phyloP scores from a whole-genome alignment of 1,284 basidiomycete species.

The Kwoniella shivajii region DNA sequence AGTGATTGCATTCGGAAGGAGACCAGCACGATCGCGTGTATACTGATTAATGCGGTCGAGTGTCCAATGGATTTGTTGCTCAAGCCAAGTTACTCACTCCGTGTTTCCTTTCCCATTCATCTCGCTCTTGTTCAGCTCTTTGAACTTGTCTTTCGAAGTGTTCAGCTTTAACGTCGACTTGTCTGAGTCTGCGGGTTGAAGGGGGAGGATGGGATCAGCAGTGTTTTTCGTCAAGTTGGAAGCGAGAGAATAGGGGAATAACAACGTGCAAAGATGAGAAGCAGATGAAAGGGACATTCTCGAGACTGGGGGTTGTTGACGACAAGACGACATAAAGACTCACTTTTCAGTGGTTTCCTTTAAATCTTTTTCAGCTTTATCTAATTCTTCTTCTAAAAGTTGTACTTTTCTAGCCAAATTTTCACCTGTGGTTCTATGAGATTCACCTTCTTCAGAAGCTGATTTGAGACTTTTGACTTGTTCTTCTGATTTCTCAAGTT shows the following conservation, averaged over 20 bases:
- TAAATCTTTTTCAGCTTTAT: conserved; percentile 92
- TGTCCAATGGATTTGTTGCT: conserved; percentile 10
- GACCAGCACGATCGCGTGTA: too few species aligned
- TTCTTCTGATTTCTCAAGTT: conserved; percentile 76
- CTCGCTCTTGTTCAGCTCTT: conserved; percentile 86
- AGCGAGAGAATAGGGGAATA: too few species aligned
- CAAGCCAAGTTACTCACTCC: conserved; percentile 62
- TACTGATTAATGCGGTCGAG: background rate
- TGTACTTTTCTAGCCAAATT: conserved; percentile 81
- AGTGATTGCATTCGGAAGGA: too few species aligned
- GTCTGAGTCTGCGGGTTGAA: conserved; percentile 71
- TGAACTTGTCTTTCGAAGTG: conserved; percentile 94
- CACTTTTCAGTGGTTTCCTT: conserved; percentile 98
- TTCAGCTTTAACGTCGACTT: conserved; percentile 98
- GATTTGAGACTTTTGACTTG: conserved; percentile 73
- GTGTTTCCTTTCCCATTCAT: conserved; percentile 91
- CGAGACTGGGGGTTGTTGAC: too few species aligned
- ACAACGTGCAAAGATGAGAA: too few species aligned
- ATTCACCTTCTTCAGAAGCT: conserved; percentile 71
- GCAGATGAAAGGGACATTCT: too few species aligned
- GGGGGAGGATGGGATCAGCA: background rate
- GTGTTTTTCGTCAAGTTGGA: background rate
- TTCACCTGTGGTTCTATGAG: conserved; percentile 74
- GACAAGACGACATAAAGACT: too few species aligned
- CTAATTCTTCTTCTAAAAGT: conserved; percentile 92